phyloP scores from a whole-genome alignment of 78 protist genomes.

The Speleostelium caveatum region DNA sequence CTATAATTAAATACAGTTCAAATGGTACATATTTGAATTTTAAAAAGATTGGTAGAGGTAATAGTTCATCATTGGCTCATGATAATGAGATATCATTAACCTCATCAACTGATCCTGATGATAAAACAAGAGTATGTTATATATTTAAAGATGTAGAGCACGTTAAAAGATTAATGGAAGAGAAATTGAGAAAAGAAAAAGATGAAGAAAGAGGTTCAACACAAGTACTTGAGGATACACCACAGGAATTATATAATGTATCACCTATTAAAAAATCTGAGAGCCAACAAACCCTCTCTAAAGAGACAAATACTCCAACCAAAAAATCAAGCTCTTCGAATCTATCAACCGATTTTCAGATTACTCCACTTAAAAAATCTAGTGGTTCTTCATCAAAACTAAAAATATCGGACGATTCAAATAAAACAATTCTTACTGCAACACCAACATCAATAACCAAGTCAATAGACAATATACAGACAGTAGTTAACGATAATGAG shows the following conservation, averaged over 20 bases:
- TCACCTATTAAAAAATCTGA: constrained; percentile 26
- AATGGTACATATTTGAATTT: constrained; percentile 69
- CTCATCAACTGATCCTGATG: not conserved
- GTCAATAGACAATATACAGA: not conserved
- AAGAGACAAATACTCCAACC: not conserved
- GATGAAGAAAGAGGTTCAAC: constrained; percentile 32
- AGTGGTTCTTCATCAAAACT: not conserved
- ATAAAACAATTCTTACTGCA: not conserved
- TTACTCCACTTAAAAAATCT: not conserved
- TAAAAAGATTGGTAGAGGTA: constrained; percentile 52
- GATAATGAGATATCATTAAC: constrained; percentile 66
- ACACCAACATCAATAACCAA: constrained; percentile 12
- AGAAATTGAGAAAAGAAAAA: not conserved
- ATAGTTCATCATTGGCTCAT: constrained; percentile 20
- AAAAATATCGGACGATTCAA: not conserved
- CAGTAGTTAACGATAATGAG: not conserved
- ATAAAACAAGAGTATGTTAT: constrained; percentile 20
- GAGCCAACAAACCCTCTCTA: not conserved
- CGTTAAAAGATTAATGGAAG: constrained; percentile 4
- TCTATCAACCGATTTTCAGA: not conserved
- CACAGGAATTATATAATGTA: not conserved
- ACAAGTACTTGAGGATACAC: constrained; percentile 3
- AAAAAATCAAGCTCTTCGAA: not conserved
- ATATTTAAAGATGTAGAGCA: constrained; percentile 38
- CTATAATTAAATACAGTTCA: not conserved